phyloP scores from a whole-genome alignment of 129 eudicot genomes.

The Kitagawia praeruptora region DNA sequence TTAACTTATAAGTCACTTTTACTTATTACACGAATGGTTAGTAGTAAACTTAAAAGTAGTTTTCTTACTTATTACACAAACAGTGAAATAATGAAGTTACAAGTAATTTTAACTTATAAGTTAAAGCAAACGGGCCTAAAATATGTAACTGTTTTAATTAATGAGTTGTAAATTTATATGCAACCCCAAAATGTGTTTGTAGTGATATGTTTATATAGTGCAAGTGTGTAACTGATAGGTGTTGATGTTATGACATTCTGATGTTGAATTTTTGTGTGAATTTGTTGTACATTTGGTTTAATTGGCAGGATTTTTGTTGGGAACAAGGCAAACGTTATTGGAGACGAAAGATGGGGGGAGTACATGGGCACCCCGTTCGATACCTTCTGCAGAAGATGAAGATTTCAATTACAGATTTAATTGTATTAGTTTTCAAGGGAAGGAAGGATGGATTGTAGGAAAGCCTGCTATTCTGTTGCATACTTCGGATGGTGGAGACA shows the following conservation, averaged over 20 bases:
- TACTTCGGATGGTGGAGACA: slow-evolving; percentile 87
- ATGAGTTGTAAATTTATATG: background rate
- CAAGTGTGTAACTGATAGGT: background rate
- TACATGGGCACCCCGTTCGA: slow-evolving; percentile 85
- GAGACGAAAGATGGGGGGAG: slow-evolving; percentile 95
- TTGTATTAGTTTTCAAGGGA: slow-evolving; percentile 82
- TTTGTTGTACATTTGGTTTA: background rate
- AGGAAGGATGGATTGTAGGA: slow-evolving; percentile 98
- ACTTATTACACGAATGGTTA: too few species aligned
- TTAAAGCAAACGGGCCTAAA: too few species aligned
- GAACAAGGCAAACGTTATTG: slow-evolving; percentile 90
- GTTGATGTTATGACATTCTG: background rate
- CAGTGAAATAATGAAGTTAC: too few species aligned
- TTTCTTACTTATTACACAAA: too few species aligned
- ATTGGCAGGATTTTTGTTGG: slow-evolving; percentile 76
- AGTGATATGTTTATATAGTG: too few species aligned
- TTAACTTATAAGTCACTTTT: too few species aligned
- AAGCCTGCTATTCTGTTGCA: slow-evolving; percentile 88
- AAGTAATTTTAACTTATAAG: too few species aligned
- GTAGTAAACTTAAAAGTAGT: too few species aligned
- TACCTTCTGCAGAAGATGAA: slow-evolving; percentile 90
- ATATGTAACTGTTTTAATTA: background rate
- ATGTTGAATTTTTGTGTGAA: background rate
- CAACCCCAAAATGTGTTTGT: background rate
- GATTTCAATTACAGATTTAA: slow-evolving; percentile 93